Evolutionary conservation across 805 yeast genomes (phyloP), one percentile per base, ranked within the genome.

Genomic region (Starmerella etchellsii): DNA sequence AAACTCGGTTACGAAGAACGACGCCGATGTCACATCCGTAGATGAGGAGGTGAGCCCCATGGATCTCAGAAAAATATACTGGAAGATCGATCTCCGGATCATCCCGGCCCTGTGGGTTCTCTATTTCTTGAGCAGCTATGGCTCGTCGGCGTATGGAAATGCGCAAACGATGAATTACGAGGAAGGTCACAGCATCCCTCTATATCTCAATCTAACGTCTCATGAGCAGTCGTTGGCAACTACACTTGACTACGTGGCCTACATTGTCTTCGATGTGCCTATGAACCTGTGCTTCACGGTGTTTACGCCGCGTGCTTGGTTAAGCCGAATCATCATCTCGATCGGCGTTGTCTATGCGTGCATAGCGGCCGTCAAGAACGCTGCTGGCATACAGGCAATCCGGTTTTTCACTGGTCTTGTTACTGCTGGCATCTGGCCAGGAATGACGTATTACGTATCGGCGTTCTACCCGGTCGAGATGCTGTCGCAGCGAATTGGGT

Each of bases 391-490:
- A 24, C 73, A 76, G 42, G 93, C 85, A 2, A 59, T 76, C 32
- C 67, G 93, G 48, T 74, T 82, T 43, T 67, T 83, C 42, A 70
- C 79, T 23, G 94, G 94, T 36, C 50, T 78, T 41, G 79, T 78
- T 42, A 82, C 82, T 39, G 91, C 94, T 10, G 94, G 94, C 31
- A 74, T 82, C 3, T 82, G 94, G 94, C 94, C 94, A 1, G 94
- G 93, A 9, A 67, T 83, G 78, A 74, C 84, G 19, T 83, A 82
- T 60, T 83, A 83, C 54, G 67, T 83, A 32, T 73, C 87, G 0
- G 63, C 82, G 52, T 83, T 93, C 88, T 83, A 83, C 54, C 94
- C 94, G 2, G 71, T 76, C 39, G 76, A 79, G 35, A 66, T 91
- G 44, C 71, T 76, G 50, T 81, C 93, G 2, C 70, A 73, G 48